Percentiles rank a stretch among this genome's conserved stretches.
These are phyloP conservation scores for Dendryphion nanum DNA, from an alignment of 2,329 filamentous ascomycete species.

Conservation along the genomic window DNA sequence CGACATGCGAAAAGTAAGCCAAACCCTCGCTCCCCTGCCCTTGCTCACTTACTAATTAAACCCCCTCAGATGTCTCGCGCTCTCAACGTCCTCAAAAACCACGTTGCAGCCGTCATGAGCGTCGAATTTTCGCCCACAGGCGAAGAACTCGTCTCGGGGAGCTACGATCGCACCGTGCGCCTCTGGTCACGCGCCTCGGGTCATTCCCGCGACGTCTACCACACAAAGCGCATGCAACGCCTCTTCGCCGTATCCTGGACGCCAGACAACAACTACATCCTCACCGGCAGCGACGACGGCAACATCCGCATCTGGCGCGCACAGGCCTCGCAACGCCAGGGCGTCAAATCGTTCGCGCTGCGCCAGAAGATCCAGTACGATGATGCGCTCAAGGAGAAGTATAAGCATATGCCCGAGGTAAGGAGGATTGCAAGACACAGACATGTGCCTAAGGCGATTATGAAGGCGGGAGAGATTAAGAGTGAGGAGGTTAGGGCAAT, in stretches of 20 bases:
- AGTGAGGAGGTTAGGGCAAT: slow-evolving; percentile 80
- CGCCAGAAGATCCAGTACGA: slow-evolving; percentile 91
- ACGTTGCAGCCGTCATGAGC: slow-evolving; percentile 92
- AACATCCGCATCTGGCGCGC: slow-evolving; percentile 89
- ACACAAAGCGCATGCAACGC: slow-evolving; percentile 96
- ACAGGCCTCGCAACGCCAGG: slow-evolving; percentile 77
- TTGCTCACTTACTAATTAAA: no score
- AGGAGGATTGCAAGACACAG: slow-evolving; percentile 85
- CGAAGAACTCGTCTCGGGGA: slow-evolving; percentile 86
- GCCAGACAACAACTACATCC: slow-evolving; percentile 83
- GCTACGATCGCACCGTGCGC: slow-evolving; percentile 83
- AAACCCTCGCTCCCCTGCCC: no score
- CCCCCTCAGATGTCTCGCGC: slow-evolving; percentile 81
- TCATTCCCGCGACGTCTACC: slow-evolving; percentile 89
- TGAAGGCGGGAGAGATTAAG: slow-evolving; percentile 97
- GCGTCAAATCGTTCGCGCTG: slow-evolving; percentile 81
- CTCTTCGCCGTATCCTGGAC: slow-evolving; percentile 85
- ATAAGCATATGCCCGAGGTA: slow-evolving; percentile 95
- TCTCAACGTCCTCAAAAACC: slow-evolving; percentile 85
- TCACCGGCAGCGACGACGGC: slow-evolving; percentile 91
- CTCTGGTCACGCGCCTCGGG: slow-evolving; percentile 79
- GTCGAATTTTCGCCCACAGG: slow-evolving; percentile 94
- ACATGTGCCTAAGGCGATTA: slow-evolving; percentile 87
- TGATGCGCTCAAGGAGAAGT: slow-evolving; percentile 76
- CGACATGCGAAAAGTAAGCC: slow-evolving; percentile 93